Base-by-base conservation (phyloP, 805 yeast genomes). In the Sugiyamaella valdiviana region DNA sequence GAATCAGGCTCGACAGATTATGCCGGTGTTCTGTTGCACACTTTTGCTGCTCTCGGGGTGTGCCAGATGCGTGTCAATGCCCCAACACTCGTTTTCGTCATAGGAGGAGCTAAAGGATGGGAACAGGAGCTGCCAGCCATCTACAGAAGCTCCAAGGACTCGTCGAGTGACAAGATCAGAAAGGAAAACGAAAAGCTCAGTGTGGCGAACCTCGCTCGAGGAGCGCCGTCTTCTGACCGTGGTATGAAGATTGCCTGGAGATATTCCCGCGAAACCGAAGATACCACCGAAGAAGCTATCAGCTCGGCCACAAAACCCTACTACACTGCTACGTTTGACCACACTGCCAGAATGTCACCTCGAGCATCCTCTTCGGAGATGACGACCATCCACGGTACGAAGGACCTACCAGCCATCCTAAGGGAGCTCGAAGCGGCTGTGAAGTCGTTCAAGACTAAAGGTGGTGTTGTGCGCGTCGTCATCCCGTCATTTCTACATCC, bases 231-330 rank as follows among this genome's bases (percentile, higher is more conserved):
- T 10, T 23, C 32, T 36, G 35, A 16, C 14, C 3, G 38, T 41
- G 20, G 83, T 54, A 69, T 90, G 74, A 85, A 82, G 61, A 90
- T 90, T 56, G 97, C 98, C 1, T 90, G 98, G 98, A 77, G 97
- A 59, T 90, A 90, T 60, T 93, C 91, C 0, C 66, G 72, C 46
- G 32, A n/a, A n/a, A 40, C 55, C 48, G 57, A 60, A 45, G 63
- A 55, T 17, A 15, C 56, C 59, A 46, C 52, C 9, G 38, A 37
- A 5, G 64, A 15, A 23, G 16, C 6, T n/a, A 39, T 19, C 23
- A 21, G n/a, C 41, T 23, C 19, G 26, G 21, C 63, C 4, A 62
- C 65, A 1, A 71, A 72, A 56, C 81, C 81, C 38, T 63, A 80
- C 54, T 87, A 79, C 63, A 76, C 67, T 51, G 71, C 79, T 51